A percentile compares a stretch with the other conserved stretches of the same genome.
Evolutionary conservation across 2,329 filamentous ascomycete species (phyloP).

Genomic region (Paraconiothyrium sp.): DNA sequence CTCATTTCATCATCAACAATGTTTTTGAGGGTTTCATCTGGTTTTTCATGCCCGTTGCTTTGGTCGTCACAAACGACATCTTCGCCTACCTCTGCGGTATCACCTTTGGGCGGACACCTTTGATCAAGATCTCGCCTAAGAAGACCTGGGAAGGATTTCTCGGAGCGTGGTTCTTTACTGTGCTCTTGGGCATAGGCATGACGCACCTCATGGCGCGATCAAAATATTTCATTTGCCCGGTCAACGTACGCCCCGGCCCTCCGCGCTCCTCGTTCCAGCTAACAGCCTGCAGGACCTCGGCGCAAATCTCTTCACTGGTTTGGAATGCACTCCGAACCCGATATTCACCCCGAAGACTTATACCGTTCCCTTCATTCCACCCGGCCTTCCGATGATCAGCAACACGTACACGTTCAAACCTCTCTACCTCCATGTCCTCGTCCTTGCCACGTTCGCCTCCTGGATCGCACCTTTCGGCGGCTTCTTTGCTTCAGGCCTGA

Average conservation of each 20-base stretch:
- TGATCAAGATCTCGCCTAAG: slow-evolving; percentile 98
- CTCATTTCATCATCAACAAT: slow-evolving; percentile 99
- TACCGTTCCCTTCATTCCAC: slow-evolving; percentile 64
- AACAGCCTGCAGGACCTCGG: slow-evolving; percentile 72
- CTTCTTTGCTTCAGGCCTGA: slow-evolving; percentile 97
- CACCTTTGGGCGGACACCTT: slow-evolving; percentile 92
- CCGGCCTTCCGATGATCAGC: slow-evolving; percentile 64
- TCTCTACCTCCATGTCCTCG: slow-evolving; percentile 91
- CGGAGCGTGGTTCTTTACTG: slow-evolving; percentile 94
- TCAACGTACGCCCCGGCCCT: slow-evolving; percentile 69
- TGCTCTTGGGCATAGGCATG: slow-evolving; percentile 82
- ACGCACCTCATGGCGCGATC: slow-evolving; percentile 87
- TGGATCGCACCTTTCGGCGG: slow-evolving; percentile 97
- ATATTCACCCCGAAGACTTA: slow-evolving; percentile 85
- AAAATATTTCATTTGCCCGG: slow-evolving; percentile 98
- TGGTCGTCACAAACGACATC: slow-evolving; percentile 99
- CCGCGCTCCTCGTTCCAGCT: slow-evolving; percentile 2
- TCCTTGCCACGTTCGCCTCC: slow-evolving; percentile 92
- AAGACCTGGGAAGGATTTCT: slow-evolving; percentile 99
- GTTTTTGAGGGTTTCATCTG: slow-evolving; percentile 99
- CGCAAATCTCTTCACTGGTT: slow-evolving; percentile 88
- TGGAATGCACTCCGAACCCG: slow-evolving; percentile 89
- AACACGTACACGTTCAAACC: slow-evolving; percentile 80
- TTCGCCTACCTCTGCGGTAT: slow-evolving; percentile 98
- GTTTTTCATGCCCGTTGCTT: slow-evolving; percentile 94